Evolutionary conservation across 202 grass and related monocot species (phyloP).

Genomic region (Schoenoplectus triqueter): DNA sequence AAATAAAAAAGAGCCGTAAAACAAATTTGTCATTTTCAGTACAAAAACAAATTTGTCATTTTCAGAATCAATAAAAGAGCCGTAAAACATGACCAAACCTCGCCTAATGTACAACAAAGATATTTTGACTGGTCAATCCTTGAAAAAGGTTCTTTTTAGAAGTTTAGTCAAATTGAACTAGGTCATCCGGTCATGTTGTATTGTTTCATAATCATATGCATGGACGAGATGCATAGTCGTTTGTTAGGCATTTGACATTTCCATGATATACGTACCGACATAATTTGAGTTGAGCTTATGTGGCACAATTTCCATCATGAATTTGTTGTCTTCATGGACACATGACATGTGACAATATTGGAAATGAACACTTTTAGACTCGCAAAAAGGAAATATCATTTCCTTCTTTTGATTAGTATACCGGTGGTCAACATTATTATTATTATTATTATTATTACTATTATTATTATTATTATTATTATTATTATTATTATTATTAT

Average conservation of each 20-base stretch:
- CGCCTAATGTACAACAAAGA: slow-evolving; percentile 8
- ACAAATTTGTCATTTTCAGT: slow-evolving; percentile 17
- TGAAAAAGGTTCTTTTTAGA: slow-evolving; percentile 34
- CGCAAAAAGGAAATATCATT: background rate
- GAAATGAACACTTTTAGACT: background rate
- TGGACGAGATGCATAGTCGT: background rate
- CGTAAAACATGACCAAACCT: slow-evolving; percentile 17
- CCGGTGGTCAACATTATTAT: background rate
- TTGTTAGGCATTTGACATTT: background rate
- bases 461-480: too few species aligned
- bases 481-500: background rate
- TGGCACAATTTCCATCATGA: slow-evolving; percentile 35
- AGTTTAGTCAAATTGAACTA: slow-evolving; percentile 31
- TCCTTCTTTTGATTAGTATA: background rate
- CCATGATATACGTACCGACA: background rate
- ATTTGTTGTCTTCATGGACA: slow-evolving; percentile 7
- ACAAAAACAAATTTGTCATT: slow-evolving; percentile 13
- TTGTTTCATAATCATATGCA: slow-evolving; percentile 7
- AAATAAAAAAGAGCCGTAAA: slow-evolving; percentile 12
- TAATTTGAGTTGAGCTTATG: background rate
- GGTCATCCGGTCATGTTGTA: slow-evolving; percentile 12
- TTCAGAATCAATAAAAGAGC: slow-evolving; percentile 18
- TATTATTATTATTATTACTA: too few species aligned
- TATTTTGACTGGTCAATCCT: background rate
- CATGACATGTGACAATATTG: background rate